Evolutionary conservation across 768 basidiomycete species (phyloP).

Genomic region (Agrocybe pediades): DNA sequence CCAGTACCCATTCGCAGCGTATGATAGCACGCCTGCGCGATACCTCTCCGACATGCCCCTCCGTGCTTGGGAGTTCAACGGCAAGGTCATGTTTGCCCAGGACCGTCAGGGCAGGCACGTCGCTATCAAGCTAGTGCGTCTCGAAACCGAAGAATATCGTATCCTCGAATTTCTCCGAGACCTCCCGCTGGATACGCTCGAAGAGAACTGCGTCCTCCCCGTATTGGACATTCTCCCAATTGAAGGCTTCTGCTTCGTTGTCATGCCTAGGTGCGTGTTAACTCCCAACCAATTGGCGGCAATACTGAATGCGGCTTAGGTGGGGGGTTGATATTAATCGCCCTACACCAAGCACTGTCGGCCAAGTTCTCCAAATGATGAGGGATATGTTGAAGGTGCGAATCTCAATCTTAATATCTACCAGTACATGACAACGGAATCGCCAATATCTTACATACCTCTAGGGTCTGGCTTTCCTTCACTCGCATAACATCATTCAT

Average conservation of each 20-base stretch:
- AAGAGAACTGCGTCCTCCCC: slow-evolving; percentile 20
- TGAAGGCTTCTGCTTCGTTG: slow-evolving; percentile 22
- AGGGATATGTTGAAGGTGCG: too few relatives aligned
- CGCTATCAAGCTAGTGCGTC: slow-evolving; percentile 25
- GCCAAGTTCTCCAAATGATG: too few relatives aligned
- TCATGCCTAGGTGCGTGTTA: slow-evolving; percentile 27
- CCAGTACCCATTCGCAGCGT: slow-evolving; percentile 7
- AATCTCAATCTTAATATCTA: too few relatives aligned
- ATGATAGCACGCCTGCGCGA: slow-evolving; percentile 1
- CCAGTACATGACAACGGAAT: too few relatives aligned
- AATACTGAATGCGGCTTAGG: slow-evolving; percentile 2
- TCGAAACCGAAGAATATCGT: slow-evolving; percentile 21
- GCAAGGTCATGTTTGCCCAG: slow-evolving; percentile 18
- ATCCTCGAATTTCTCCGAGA: slow-evolving; percentile 20
- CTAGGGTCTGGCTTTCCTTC: slow-evolving; percentile 19
- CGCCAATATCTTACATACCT: background rate
- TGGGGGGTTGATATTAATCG: slow-evolving; percentile 7
- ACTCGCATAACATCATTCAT: slow-evolving; percentile 20
- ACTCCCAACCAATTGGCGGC: background rate
- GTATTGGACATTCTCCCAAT: slow-evolving; percentile 25
- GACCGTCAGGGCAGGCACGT: slow-evolving; percentile 21
- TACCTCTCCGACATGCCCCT: background rate
- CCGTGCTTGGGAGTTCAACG: background rate
- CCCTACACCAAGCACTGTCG: background rate
- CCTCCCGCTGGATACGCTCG: slow-evolving; percentile 2